Percentiles rank a stretch among this genome's conserved stretches.
Conservation (phyloP, 371 early-diverging fungal genomes). For the Gilbertella persicaria region DNA sequence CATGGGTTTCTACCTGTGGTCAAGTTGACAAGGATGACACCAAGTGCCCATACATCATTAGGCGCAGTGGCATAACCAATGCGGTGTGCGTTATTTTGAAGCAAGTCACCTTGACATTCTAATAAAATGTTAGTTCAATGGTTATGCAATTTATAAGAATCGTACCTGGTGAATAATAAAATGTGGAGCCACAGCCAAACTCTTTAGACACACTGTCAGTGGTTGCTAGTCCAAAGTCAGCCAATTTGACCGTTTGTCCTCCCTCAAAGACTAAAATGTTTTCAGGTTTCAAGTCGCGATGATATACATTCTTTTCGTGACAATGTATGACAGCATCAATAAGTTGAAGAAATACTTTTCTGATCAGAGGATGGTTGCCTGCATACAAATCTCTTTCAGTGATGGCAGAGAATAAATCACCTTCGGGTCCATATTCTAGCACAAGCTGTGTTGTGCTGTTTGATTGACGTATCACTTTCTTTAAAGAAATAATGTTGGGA, state of each 20-base stretch:
- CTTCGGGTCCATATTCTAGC: slow-evolving; percentile 70
- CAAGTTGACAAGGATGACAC: slow-evolving; percentile 80
- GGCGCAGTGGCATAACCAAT: slow-evolving; percentile 67
- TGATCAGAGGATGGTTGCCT: slow-evolving; percentile 53
- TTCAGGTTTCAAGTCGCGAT: slow-evolving; percentile 80
- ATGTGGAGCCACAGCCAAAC: slow-evolving; percentile 89
- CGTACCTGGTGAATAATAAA: slow-evolving; percentile 84
- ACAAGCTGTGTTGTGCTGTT: slow-evolving; percentile 65
- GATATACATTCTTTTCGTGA: slow-evolving; percentile 61
- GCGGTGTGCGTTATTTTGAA: slow-evolving; percentile 34
- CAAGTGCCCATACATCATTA: slow-evolving; percentile 87
- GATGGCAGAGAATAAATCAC: slow-evolving; percentile 71
- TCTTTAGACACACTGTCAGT: slow-evolving; percentile 71
- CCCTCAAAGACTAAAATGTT: slow-evolving; percentile 59
- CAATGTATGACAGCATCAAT: slow-evolving; percentile 60
- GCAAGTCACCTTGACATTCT: slow-evolving; percentile 77
- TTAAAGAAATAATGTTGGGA: slow-evolving; percentile 68
- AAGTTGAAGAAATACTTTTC: slow-evolving; percentile 61
- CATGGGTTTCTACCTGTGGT: slow-evolving; percentile 80
- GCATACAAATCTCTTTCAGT: slow-evolving; percentile 56
- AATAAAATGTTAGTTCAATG: neutral
- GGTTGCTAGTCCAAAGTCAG: slow-evolving; percentile 95
- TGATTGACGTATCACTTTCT: slow-evolving; percentile 58
- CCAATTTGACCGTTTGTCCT: slow-evolving; percentile 70
- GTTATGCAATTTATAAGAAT: neutral